Conservation (phyloP, 1,284 basidiomycete genomes). For the Papiliotrema fonsecae region DNA sequence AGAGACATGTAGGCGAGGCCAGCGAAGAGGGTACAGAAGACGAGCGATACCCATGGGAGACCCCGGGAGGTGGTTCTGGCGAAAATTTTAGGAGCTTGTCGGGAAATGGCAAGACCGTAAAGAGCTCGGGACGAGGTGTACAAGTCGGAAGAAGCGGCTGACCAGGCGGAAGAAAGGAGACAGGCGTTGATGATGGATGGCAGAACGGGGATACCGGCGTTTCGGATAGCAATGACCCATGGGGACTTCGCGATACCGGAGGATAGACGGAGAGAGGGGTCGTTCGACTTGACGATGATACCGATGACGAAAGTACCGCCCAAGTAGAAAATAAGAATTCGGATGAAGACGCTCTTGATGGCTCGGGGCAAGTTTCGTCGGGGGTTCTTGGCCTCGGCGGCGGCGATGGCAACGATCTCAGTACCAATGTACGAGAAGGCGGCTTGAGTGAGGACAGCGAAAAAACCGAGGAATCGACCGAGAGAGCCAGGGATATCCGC, state of each 20-base stretch:
- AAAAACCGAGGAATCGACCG: constrained; percentile 65
- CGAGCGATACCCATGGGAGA: constrained; percentile 52
- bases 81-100: constrained; percentile 58
- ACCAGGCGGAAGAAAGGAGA: constrained; percentile 72
- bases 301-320: constrained; percentile 55
- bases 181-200: constrained; percentile 51
- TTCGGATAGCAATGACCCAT: constrained; percentile 76
- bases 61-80: constrained; percentile 66
- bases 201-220: constrained; percentile 67
- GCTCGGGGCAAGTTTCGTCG: constrained; percentile 73
- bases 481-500: constrained; percentile 25
- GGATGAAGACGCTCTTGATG: constrained; percentile 72
- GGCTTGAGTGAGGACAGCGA: constrained; percentile 66
- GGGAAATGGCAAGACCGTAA: constrained; percentile 72
- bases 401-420: constrained; percentile 70
- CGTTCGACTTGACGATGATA: constrained; percentile 70
- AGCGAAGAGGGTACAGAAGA: constrained; percentile 58
- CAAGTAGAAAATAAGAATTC: constrained; percentile 67
- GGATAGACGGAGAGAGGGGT: constrained; percentile 57
- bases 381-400: constrained; percentile 59
- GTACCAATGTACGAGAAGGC: constrained; percentile 80
- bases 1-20: constrained; percentile 55
- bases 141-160: constrained; percentile 72
- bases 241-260: constrained; percentile 55
- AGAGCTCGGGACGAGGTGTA: constrained; percentile 77